A percentile compares a stretch with the other conserved stretches of the same genome.
These are phyloP conservation scores for Cantharellus cinnabarinus DNA, from an alignment of 768 basidiomycete species.

Conservation along the genomic window DNA sequence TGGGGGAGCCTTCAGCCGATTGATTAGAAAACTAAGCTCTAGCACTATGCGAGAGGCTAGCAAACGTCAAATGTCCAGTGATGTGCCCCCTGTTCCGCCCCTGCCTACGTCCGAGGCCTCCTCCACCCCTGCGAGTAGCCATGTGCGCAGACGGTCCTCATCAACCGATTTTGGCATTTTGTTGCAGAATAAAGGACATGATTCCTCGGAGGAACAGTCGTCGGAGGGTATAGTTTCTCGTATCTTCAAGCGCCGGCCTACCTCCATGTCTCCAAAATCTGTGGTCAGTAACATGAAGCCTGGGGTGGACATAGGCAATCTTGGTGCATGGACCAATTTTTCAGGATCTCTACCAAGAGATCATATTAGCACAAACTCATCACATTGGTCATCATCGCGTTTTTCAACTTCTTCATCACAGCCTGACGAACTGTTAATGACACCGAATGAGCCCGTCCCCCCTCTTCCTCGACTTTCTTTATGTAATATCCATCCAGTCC, in stretches of 20 bases:
- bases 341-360: neutral
- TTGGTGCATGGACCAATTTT: no score
- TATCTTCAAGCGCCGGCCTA: neutral
- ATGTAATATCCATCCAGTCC: no score
- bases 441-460: neutral
- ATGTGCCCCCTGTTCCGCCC: neutral
- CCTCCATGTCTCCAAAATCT: neutral
- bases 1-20: no score
- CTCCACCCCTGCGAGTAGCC: neutral
- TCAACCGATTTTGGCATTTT: neutral
- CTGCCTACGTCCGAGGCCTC: neutral
- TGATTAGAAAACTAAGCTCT: no score
- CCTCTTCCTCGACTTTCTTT: neutral
- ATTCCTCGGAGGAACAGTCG: no score
- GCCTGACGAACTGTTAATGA: neutral
- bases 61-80: no score
- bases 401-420: neutral
- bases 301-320: no score
- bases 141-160: neutral
- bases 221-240: neutral
- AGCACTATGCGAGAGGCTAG: no score
- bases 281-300: neutral
- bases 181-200: no score
- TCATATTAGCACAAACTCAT: neutral
- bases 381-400: neutral